Conservation (phyloP, 257 asterid genomes). For the Solanum clarkiae region DNA sequence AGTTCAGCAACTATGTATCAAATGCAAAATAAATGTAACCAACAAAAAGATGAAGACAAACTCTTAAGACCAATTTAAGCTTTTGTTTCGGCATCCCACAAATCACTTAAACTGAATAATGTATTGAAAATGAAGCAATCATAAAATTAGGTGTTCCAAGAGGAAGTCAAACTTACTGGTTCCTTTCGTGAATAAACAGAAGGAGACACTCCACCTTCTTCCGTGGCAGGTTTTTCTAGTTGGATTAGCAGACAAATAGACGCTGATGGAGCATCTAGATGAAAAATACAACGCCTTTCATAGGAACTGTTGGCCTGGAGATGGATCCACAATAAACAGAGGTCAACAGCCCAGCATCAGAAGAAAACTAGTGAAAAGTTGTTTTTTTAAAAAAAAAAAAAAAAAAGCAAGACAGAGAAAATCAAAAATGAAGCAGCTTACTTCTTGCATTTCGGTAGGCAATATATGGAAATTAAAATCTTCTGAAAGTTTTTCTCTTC, state of each 20-base stretch:
- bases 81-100: not conserved
- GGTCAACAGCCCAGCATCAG: not conserved
- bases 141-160: not conserved
- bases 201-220: slow-evolving; percentile 97
- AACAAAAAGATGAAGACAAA: not conserved
- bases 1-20: not conserved
- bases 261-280: slow-evolving; percentile 94
- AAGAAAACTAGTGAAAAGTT: not conserved
- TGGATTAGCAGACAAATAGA: slow-evolving; percentile 92
- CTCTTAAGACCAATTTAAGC: not conserved
- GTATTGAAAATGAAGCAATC: not conserved
- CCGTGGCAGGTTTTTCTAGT: slow-evolving; percentile 95
- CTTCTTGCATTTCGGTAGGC: slow-evolving; percentile 74
- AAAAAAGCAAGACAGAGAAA: not conserved
- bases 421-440: slow-evolving; percentile 29
- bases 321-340: not conserved
- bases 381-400: not conserved
- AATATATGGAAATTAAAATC: slow-evolving; percentile 68
- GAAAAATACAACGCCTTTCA: slow-evolving; percentile 69
- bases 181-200: slow-evolving; percentile 98
- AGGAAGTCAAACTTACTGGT: slow-evolving; percentile 55
- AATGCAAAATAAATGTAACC: not conserved
- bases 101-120: not conserved
- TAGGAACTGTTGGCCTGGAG: slow-evolving; percentile 51
- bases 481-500: slow-evolving; percentile 98